These are phyloP conservation scores for Melanogaster broomeanus DNA, from an alignment of 768 basidiomycete genomes.

Conservation along the genomic window DNA sequence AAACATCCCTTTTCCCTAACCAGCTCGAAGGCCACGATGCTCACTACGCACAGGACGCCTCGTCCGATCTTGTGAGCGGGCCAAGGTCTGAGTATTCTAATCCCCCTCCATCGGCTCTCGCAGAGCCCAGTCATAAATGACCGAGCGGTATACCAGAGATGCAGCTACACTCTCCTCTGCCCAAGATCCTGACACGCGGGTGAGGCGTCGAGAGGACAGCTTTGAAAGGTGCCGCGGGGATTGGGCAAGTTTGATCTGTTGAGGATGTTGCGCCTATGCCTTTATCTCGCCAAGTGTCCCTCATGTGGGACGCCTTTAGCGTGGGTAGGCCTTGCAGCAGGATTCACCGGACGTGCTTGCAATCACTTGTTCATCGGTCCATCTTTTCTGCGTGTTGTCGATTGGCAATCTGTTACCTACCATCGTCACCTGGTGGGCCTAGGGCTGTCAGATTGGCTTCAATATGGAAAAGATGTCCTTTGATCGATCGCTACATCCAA, in stretches of 20 bases:
- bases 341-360: not conserved
- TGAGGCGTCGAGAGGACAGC: constrained; percentile 21
- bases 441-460: not conserved
- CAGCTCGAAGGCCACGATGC: constrained; percentile 69
- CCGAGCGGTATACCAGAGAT: constrained; percentile 74
- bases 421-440: not conserved
- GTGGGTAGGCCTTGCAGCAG: not conserved
- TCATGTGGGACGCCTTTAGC: constrained; percentile 12
- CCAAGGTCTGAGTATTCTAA: constrained; percentile 78
- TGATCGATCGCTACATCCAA: not conserved
- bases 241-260: constrained; percentile 36
- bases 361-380: not conserved
- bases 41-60: constrained; percentile 54
- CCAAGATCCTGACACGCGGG: constrained; percentile 41
- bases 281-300: constrained; percentile 19
- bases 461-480: not conserved
- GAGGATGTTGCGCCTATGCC: not conserved
- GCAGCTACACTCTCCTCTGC: constrained; percentile 30
- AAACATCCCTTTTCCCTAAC: constrained; percentile 8
- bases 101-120: constrained; percentile 65
- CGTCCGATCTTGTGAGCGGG: constrained; percentile 62
- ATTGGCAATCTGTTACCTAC: not conserved
- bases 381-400: not conserved
- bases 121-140: constrained; percentile 57
- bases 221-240: constrained; percentile 63